A percentile compares a stretch with the other conserved stretches of the same genome.
Evolutionary conservation across 495 filamentous ascomycete genomes (phyloP).

Genomic region (Penicillium fimorum): DNA sequence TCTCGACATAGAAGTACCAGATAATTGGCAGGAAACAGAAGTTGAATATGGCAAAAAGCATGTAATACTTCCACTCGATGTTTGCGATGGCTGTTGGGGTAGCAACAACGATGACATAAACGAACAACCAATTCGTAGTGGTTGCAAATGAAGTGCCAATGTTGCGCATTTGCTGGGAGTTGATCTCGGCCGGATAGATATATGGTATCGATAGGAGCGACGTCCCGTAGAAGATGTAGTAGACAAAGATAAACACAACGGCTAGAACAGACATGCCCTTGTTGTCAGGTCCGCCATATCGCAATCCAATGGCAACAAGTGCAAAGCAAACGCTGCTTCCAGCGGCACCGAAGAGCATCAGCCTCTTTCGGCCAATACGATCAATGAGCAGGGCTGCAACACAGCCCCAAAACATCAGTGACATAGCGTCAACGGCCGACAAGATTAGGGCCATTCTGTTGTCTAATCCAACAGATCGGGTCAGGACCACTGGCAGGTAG

Average conservation of each 20-base stretch:
- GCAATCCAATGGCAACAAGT: constrained; percentile 16
- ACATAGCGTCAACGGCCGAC: constrained; percentile 14
- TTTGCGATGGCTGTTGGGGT: constrained; percentile 33
- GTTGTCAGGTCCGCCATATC: constrained; percentile 14
- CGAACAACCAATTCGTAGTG: constrained; percentile 25
- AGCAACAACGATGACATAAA: constrained; percentile 32
- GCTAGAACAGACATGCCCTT: constrained; percentile 15
- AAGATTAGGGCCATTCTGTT: constrained; percentile 8
- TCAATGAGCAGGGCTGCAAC: constrained; percentile 16
- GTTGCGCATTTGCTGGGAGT: constrained; percentile 27
- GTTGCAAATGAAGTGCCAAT: constrained; percentile 24
- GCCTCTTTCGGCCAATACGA: constrained; percentile 7
- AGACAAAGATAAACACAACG: constrained; percentile 32
- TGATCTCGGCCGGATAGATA: constrained; percentile 38
- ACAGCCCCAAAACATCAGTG: constrained; percentile 21
- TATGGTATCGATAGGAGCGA: constrained; percentile 27
- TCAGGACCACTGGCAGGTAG: constrained; percentile 12
- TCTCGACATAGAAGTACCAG: constrained; percentile 36
- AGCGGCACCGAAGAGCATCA: constrained; percentile 15
- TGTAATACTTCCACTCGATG: constrained; percentile 34
- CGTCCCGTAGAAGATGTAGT: constrained; percentile 24
- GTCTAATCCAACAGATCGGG: constrained; percentile 6
- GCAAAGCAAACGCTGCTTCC: constrained; percentile 20
- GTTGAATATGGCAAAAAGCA: constrained; percentile 37
- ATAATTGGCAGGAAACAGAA: constrained; percentile 29